Percentiles rank a stretch among this genome's conserved stretches.
Conservation (phyloP, 2,329 filamentous ascomycete species). For the Neofusicoccum ribis region DNA sequence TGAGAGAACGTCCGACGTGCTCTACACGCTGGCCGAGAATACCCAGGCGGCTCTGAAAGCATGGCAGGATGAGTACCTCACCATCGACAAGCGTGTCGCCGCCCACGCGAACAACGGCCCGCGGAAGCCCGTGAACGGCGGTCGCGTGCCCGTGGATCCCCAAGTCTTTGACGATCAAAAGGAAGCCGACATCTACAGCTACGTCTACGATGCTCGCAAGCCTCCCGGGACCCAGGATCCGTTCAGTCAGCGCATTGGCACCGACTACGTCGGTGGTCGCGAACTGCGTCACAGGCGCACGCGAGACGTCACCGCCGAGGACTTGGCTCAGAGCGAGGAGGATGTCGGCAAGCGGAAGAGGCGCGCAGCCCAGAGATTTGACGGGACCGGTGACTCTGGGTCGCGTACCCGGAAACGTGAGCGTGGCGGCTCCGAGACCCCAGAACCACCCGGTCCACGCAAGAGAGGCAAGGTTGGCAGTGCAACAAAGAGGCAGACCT, state of each 20-base stretch:
- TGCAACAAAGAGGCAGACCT: constrained; percentile 21
- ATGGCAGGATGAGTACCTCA: constrained; percentile 62
- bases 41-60: constrained; percentile 53
- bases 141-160: constrained; percentile 46
- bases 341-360: constrained; percentile 38
- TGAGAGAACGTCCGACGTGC: constrained; percentile 51
- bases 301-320: constrained; percentile 30
- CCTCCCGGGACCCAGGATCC: constrained; percentile 56
- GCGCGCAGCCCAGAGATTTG: constrained; percentile 35
- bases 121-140: constrained; percentile 53
- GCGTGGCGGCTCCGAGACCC: constrained; percentile 33
- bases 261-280: constrained; percentile 46
- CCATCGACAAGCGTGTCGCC: constrained; percentile 48
- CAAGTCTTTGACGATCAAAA: constrained; percentile 60
- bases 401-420: constrained; percentile 17
- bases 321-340: constrained; percentile 37
- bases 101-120: constrained; percentile 35
- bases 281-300: constrained; percentile 48
- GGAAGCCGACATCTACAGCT: constrained; percentile 62
- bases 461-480: constrained; percentile 28
- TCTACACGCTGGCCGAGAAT: constrained; percentile 58
- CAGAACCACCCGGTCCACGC: constrained; percentile 35
- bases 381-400: constrained; percentile 29
- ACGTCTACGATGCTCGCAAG: constrained; percentile 56
- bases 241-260: constrained; percentile 52